Evolutionary conservation across 345 rosid species (phyloP).

Genomic region (Eutrema japonicum): DNA sequence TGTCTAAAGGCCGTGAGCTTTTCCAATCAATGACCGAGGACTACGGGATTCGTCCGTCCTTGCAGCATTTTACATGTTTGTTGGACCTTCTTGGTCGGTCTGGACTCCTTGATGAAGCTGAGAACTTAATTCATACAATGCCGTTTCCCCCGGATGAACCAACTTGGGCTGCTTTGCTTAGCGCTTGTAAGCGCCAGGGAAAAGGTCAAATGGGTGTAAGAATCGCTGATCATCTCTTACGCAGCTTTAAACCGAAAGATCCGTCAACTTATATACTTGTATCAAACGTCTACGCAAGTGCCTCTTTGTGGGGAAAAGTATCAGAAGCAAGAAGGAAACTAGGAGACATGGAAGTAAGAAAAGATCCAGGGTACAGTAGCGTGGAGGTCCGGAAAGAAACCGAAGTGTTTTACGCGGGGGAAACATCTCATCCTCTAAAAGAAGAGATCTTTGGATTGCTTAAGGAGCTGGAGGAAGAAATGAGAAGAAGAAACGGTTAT

Average conservation of each 20-base stretch:
- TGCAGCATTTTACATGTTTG: constrained; percentile 79
- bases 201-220: constrained; percentile 53
- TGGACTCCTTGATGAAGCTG: constrained; percentile 73
- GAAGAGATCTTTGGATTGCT: constrained; percentile 57
- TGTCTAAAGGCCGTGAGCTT: constrained; percentile 59
- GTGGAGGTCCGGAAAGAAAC: constrained; percentile 57
- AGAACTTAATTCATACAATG: constrained; percentile 59
- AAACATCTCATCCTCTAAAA: constrained; percentile 58
- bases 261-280: constrained; percentile 72
- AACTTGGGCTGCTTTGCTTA: constrained; percentile 81
- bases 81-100: constrained; percentile 84
- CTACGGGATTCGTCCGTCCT: constrained; percentile 59
- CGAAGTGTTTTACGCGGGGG: constrained; percentile 70
- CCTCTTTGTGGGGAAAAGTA: constrained; percentile 60
- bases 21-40: constrained; percentile 65
- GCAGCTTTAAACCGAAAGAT: constrained; percentile 56
- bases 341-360: constrained; percentile 54
- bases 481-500: constrained; percentile 68
- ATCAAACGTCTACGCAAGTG: constrained; percentile 66
- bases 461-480: constrained; percentile 55
- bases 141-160: constrained; percentile 81
- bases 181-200: constrained; percentile 71
- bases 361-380: constrained; percentile 73
- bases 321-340: constrained; percentile 64
- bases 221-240: constrained; percentile 56